phyloP scores from a whole-genome alignment of 306 rosid genomes.

The Trichosanthes cucumerina region DNA sequence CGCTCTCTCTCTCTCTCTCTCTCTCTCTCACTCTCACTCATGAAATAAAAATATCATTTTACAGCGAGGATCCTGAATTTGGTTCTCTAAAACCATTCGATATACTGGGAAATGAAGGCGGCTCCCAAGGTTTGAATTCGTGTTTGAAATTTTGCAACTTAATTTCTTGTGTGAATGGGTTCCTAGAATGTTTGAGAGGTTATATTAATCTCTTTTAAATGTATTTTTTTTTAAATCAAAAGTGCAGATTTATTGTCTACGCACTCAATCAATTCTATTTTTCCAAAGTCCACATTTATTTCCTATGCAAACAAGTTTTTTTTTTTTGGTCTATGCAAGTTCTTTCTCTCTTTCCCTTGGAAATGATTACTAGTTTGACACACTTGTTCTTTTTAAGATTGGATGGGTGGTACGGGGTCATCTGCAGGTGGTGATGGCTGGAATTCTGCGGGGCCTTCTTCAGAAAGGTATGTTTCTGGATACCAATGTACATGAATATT shows the following conservation, averaged over 20 bases:
- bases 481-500: conserved; percentile 5
- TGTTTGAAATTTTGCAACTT: neutral
- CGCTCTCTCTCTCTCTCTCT: conserved; percentile 15
- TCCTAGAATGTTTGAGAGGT: neutral
- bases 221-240: neutral
- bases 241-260: neutral
- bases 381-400: conserved; percentile 39
- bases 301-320: neutral
- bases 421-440: conserved; percentile 51
- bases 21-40: conserved; percentile 16
- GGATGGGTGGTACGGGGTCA: conserved; percentile 56
- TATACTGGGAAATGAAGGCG: conserved; percentile 53
- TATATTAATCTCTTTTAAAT: neutral
- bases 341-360: conserved; percentile 4
- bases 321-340: neutral
- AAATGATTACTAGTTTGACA: conserved; percentile 14
- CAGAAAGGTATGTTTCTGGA: conserved; percentile 41
- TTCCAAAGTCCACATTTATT: neutral
- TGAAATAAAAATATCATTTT: neutral
- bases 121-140: conserved; percentile 51
- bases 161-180: neutral
- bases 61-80: conserved; percentile 49
- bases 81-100: conserved; percentile 59
- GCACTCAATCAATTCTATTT: neutral
- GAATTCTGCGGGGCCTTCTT: conserved; percentile 42